These are phyloP conservation scores for Cyclaneusma minus DNA, from an alignment of 2,329 filamentous ascomycete genomes.

Conservation along the genomic window DNA sequence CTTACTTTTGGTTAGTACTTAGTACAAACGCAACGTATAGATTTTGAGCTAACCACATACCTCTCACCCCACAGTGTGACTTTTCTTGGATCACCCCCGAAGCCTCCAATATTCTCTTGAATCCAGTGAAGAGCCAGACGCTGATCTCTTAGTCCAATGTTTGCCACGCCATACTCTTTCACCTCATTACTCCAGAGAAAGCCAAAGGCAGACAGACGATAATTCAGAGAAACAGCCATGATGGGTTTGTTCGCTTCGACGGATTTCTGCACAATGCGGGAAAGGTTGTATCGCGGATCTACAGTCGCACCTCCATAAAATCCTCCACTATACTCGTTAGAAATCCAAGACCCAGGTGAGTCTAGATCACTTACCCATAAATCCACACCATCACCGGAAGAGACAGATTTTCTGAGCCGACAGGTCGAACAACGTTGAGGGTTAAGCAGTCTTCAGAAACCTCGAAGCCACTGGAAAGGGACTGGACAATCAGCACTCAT, in stretches of 20 bases:
- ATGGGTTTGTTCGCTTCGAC: constrained; percentile 1
- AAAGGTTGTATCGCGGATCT: constrained; percentile 6
- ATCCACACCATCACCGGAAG: constrained; percentile 40
- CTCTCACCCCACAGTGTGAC: constrained; percentile 36
- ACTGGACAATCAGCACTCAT: too few species aligned
- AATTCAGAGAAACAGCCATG: constrained; percentile 2
- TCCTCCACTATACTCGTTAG: constrained; percentile 6
- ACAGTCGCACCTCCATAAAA: constrained; percentile 5
- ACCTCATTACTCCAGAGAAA: constrained; percentile 1
- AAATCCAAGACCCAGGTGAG: too few species aligned
- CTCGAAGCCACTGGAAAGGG: too few species aligned
- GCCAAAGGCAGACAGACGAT: constrained; percentile 2
- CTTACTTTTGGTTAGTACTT: too few species aligned
- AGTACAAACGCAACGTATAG: too few species aligned
- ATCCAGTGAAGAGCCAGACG: constrained; percentile 30
- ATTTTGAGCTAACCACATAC: too few species aligned
- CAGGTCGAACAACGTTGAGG: constrained; percentile 36
- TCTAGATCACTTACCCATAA: too few species aligned
- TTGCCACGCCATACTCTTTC: background rate
- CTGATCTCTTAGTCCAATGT: constrained; percentile 16
- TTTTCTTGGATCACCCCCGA: constrained; percentile 27
- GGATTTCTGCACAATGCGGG: constrained; percentile 2
- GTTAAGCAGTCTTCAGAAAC: constrained; percentile 33
- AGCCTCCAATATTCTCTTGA: constrained; percentile 2
- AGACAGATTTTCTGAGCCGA: constrained; percentile 19